Evolutionary conservation across 2,329 filamentous ascomycete genomes (phyloP), one percentile per base, ranked within the genome.

Genomic region (Verticillium klebahnii): DNA sequence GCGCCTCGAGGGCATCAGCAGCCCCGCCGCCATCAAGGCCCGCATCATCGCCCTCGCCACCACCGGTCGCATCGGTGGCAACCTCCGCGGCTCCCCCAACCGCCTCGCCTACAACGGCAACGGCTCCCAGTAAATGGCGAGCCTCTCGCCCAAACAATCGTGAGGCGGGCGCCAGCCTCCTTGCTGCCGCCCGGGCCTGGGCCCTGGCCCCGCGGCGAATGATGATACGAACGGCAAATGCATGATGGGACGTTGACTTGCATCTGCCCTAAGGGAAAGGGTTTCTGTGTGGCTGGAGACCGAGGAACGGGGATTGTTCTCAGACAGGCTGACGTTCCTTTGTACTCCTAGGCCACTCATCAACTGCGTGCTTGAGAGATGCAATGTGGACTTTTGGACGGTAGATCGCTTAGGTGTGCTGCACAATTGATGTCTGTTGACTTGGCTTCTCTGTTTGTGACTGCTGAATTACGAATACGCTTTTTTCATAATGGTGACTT

Each of bases 51-150:
- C 73, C 11, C 72, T 84, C 45, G 73, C 72, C 2, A 77, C 74
- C 29, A 75, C 73, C 66, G 73, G 73, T 55, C 73, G 73, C 62
- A 73, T 81, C 61, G 69, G 69, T 5, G 70, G 72, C 55, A 63
- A 66, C 62, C 66, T 76, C 0, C 63, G 60, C 34, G 72, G 75
- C 54, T 80, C 75, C 40, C 72, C 73, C 40, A 84, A 84, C 70
- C 65, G 77, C 64, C 70, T 84, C 63, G 77, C 74, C 34, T 83
- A 80, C 72, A 84, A 85, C 65, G 80, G 79, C 8, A 57, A 60
- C 39, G 58, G 50, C 45, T n/a, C 23, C 57, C 57, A 58, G 57
- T 59, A 59, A 59, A 32, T 31, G 45, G 45, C 19, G n/a, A 25
- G 11, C 45, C 5, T 6, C 29, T 9, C 7, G 19, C 19, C 19